phyloP scores from a whole-genome alignment of 179 eudicot species.

The Corrigiola litoralis region DNA sequence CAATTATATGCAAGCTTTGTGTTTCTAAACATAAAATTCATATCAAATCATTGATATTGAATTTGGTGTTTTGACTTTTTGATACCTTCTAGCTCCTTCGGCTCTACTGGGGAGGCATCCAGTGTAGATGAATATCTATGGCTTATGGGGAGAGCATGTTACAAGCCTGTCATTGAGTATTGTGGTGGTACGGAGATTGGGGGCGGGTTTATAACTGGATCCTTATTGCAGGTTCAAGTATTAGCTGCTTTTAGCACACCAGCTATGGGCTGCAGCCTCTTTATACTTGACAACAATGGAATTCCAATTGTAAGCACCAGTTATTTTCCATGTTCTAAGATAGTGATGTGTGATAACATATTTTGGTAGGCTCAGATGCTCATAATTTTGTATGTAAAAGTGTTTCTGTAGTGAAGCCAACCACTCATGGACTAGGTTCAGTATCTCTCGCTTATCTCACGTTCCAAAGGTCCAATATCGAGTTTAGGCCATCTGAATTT shows the following conservation, averaged over 20 bases:
- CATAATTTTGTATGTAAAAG: background rate
- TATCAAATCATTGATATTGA: background rate
- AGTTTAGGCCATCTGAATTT: background rate
- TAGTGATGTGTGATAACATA: background rate
- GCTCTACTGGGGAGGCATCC: conserved; percentile 97
- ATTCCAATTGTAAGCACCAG: conserved; percentile 59
- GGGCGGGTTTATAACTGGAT: conserved; percentile 85
- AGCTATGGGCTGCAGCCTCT: conserved; percentile 78
- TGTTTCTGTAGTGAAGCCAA: background rate
- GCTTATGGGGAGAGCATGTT: conserved; percentile 94
- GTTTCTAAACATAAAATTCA: background rate
- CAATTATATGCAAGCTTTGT: background rate
- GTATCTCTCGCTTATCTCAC: background rate
- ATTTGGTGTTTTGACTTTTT: conserved; percentile 7
- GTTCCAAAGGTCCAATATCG: background rate
- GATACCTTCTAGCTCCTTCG: conserved; percentile 59
- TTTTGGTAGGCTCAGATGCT: background rate
- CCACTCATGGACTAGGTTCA: background rate
- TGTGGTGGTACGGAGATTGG: conserved; percentile 99
- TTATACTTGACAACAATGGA: conserved; percentile 69
- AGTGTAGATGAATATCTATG: conserved; percentile 89
- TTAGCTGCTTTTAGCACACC: conserved; percentile 95
- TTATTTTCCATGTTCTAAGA: background rate
- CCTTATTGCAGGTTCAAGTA: conserved; percentile 79
- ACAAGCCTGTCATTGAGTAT: conserved; percentile 89